phyloP scores from a whole-genome alignment of 2,329 filamentous ascomycete species.

The Neoscytalidium dimidiatum region DNA sequence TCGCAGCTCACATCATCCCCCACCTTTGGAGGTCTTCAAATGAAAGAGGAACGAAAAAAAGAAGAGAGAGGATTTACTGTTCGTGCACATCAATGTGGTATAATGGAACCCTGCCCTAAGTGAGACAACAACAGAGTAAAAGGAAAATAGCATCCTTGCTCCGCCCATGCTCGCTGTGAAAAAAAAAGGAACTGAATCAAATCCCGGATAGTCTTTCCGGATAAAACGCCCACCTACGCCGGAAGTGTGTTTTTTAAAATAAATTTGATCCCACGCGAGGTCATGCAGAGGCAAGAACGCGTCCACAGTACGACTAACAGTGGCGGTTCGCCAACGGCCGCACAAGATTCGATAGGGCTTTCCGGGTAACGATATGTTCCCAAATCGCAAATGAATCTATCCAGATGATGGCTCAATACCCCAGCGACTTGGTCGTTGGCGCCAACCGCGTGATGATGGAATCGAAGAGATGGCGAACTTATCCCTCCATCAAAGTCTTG shows the following conservation, averaged over 20 bases:
- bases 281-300: constrained; percentile 2
- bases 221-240: constrained; percentile 16
- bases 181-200: constrained; percentile 8
- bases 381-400: neutral
- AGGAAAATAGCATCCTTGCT: constrained; percentile 20
- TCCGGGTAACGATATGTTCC: neutral
- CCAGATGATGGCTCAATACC: neutral
- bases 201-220: neutral
- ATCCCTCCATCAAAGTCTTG: constrained; percentile 82
- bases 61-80: constrained; percentile 19
- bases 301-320: neutral
- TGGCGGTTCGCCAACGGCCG: neutral
- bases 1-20: neutral
- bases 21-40: neutral
- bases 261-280: neutral
- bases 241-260: constrained; percentile 15
- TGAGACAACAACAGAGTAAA: constrained; percentile 17
- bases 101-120: constrained; percentile 15
- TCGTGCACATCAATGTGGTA: constrained; percentile 21
- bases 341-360: neutral
- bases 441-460: neutral
- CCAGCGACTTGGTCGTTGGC: neutral
- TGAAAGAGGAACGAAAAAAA: neutral
- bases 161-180: constrained; percentile 21
- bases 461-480: constrained; percentile 21